Base-by-base conservation (phyloP, 2,329 filamentous ascomycete species). In the Sordariomycetes sp. region DNA sequence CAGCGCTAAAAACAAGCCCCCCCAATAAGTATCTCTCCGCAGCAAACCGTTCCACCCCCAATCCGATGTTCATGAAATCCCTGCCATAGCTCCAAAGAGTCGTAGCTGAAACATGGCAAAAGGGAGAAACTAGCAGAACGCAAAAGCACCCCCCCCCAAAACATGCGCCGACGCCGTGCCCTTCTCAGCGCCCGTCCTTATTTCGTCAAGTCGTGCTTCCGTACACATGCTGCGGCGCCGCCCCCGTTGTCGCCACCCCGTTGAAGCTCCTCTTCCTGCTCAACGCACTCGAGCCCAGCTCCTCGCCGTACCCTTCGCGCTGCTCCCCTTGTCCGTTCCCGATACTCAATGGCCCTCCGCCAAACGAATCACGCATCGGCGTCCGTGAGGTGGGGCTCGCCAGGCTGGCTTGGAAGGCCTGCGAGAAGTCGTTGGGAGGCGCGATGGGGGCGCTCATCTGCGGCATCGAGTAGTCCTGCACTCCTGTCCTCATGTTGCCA, bases 401-500 rank as follows among this genome's bases (percentile, higher is more conserved):
- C 65, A 76, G 68, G 64, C 67, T 73, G 7, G 72, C 72, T 46
- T 78, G 74, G 60, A 79, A 72, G 5, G 76, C 74, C 59, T 77
- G 75, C 2, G 73, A 71, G 62, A 82, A 82, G 58, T 83, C 80
- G 57, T 74, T 75, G 0, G 79, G 70, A 3, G 79, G 75, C 3
- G 75, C 74, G 59, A 81, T 79, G 1, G 79, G 79, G 2, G 79
- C 78, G 63, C 76, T 80, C 70, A 82, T 72, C 64, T 82, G 79
- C 2, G 79, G 73, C 64, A 79, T 76, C 14, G 74, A 74, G 65
- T 80, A 81, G 58, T 81, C 78, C 22, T 68, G 69, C 34, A 71
- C 68, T 14, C 67, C 64, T 60, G 68, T 60, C 59, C 70, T 65
- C 55, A 70, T 66, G 57, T 72, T 68, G 34, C 67, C 68, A 16